These are phyloP conservation scores for Nakazawaea ambrosiae DNA, from an alignment of 805 yeast genomes.

Conservation along the genomic window DNA sequence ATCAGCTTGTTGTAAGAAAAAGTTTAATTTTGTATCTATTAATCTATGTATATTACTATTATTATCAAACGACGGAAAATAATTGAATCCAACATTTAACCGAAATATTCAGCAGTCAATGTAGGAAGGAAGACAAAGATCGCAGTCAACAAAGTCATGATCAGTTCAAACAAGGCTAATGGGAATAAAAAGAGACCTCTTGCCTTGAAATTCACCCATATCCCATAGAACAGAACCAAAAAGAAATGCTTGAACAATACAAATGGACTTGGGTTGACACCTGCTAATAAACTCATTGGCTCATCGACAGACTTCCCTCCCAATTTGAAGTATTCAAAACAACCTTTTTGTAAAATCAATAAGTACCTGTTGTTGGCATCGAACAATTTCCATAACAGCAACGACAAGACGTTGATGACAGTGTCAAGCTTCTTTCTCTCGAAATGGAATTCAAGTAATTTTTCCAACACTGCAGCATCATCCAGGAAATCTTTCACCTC, in stretches of 20 bases:
- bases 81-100: background rate
- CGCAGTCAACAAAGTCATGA: constrained; percentile 68
- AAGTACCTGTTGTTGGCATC: constrained; percentile 75
- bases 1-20: constrained; percentile 4
- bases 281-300: constrained; percentile 81
- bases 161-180: constrained; percentile 60
- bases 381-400: constrained; percentile 83
- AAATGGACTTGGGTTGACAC: constrained; percentile 70
- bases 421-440: constrained; percentile 74
- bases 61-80: background rate
- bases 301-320: constrained; percentile 78
- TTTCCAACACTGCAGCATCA: constrained; percentile 46
- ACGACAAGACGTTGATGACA: constrained; percentile 83
- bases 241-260: constrained; percentile 79
- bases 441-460: constrained; percentile 61
- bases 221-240: constrained; percentile 81
- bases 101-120: constrained; percentile 28
- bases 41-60: background rate
- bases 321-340: constrained; percentile 74
- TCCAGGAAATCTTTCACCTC: constrained; percentile 51
- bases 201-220: constrained; percentile 57
- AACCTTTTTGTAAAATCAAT: constrained; percentile 72
- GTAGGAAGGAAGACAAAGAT: constrained; percentile 74
- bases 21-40: background rate
- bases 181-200: constrained; percentile 67